These are phyloP conservation scores for Musa troglodytarum DNA, from an alignment of 176 grass and related monocot species.

Conservation along the genomic window DNA sequence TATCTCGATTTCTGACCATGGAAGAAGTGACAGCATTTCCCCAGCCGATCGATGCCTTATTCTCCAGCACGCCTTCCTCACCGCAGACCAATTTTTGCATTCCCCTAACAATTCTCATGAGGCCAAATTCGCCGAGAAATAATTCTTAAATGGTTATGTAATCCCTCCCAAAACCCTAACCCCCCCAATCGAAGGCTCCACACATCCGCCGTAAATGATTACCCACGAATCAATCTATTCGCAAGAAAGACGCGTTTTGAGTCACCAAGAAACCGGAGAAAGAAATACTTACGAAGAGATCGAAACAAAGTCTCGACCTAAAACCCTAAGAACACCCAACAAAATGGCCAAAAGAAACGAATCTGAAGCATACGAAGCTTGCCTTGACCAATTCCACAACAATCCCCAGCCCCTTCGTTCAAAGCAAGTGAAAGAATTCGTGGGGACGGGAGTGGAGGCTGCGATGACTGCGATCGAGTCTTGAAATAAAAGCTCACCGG, in stretches of 20 bases:
- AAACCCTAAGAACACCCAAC: background rate
- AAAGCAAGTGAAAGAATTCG: too few species aligned
- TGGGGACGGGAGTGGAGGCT: too few species aligned
- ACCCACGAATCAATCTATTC: background rate
- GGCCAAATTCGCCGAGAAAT: constrained; percentile 20
- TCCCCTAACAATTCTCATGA: constrained; percentile 84
- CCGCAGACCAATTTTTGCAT: constrained; percentile 52
- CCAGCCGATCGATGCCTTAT: constrained; percentile 35
- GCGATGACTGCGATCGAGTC: too few species aligned
- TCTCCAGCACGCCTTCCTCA: constrained; percentile 33
- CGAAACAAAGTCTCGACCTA: background rate
- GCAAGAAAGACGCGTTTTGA: background rate
- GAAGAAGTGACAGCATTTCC: constrained; percentile 36
- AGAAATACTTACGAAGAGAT: background rate
- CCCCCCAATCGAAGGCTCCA: background rate
- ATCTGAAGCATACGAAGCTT: too few species aligned
- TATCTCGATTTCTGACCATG: constrained; percentile 64
- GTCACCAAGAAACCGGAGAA: background rate
- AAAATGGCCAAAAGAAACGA: too few species aligned
- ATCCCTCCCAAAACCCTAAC: background rate
- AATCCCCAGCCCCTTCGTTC: too few species aligned
- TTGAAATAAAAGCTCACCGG: too few species aligned
- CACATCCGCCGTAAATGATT: background rate
- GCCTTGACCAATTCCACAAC: too few species aligned
- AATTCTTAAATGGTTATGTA: background rate